Evolutionary conservation across 2,329 filamentous ascomycete species (phyloP), one percentile per base, ranked within the genome.

Genomic region (Claviceps africana): DNA sequence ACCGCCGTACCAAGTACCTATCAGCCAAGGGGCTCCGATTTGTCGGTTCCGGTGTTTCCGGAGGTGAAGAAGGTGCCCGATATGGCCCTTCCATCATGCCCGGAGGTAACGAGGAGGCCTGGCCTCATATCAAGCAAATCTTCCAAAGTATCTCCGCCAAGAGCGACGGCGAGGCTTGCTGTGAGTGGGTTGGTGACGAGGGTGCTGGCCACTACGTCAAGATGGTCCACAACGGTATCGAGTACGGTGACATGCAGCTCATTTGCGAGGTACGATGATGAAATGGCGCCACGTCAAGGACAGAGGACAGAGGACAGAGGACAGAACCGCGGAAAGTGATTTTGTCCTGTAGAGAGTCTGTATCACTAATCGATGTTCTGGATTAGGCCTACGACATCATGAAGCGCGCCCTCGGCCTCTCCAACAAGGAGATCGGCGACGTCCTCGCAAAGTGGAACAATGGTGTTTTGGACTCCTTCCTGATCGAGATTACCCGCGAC

Each of bases 161-260:
- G 83, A 94, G 87, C 72, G 91, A 96, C 66, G 85, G 84, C 65
- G 93, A 98, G 81, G 76, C 93, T 60, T 98, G 93, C 83, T 98
- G 93, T 70, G 93, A 98, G 75, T 98, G 93, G 93, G 93, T 98
- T 65, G 93, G 93, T 77, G 93, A 97, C 75, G 89, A 97, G 73
- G 93, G 93, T 82, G 88, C 93, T 75, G 93, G 93, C 64, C 93
- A 98, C 84, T 98, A 96, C 80, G 91, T 98, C 79, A 98, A 98
- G 87, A 98, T 98, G 93, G 93, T 98, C 58, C 93, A 98, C 85
- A 98, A 98, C 76, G 93, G 93, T 81, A 98, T 98, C 65, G 93
- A 98, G 78, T 98, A 98, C 71, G 93, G 93, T 83, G 93, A 98
- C 77, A 98, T 98, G 93, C 93, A 98, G 80, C 81, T 98, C 67